These are phyloP conservation scores for Helichrysum umbraculigerum DNA, from an alignment of 129 eudicot species.

Conservation along the genomic window DNA sequence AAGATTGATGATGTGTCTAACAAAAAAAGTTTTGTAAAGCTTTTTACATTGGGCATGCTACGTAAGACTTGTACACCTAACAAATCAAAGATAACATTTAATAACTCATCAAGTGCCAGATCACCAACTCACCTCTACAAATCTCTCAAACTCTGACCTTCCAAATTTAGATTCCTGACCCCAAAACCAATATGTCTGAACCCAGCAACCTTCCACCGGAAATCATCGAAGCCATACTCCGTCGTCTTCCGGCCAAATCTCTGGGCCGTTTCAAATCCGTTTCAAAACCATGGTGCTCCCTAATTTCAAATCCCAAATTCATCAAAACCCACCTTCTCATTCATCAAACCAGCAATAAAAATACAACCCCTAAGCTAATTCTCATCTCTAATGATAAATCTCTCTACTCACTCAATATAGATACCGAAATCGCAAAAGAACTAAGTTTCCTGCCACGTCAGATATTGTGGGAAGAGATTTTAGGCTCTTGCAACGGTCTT, in stretches of 20 bases:
- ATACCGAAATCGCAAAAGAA: constrained; percentile 14
- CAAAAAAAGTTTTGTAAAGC: no score
- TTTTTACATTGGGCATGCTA: no score
- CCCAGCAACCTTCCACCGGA: constrained; percentile 40
- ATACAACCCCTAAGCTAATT: constrained; percentile 18
- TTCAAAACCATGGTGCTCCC: constrained; percentile 40
- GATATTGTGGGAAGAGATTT: constrained; percentile 18
- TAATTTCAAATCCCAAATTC: constrained; percentile 44
- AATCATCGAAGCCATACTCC: constrained; percentile 36
- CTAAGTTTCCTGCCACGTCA: constrained; percentile 16
- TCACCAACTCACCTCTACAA: background rate
- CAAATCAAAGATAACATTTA: no score
- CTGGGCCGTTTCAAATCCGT: constrained; percentile 51
- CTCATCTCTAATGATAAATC: constrained; percentile 15
- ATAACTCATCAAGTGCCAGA: no score
- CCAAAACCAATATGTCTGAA: background rate
- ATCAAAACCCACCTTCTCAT: constrained; percentile 37
- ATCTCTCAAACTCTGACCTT: background rate
- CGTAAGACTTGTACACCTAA: no score
- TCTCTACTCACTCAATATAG: constrained; percentile 18
- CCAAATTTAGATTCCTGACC: no score
- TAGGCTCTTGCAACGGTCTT: constrained; percentile 59
- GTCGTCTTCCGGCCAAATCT: constrained; percentile 42
- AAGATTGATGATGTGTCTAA: no score
- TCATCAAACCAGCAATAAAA: constrained; percentile 12